phyloP scores from a whole-genome alignment of 2,329 filamentous ascomycete species.

The Sclerotinia trifoliorum region DNA sequence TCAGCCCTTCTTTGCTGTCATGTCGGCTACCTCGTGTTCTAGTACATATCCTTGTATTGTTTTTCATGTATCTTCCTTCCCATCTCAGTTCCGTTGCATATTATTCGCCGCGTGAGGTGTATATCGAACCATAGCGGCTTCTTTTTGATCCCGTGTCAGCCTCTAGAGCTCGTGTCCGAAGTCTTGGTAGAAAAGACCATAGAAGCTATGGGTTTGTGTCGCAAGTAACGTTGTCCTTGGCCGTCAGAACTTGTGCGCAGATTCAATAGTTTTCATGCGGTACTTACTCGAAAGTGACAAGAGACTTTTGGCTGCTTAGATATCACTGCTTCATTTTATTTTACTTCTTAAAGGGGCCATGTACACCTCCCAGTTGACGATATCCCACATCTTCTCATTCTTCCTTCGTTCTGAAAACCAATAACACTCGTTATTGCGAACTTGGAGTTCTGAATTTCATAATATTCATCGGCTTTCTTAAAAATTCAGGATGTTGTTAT shows the following conservation, averaged over 20 bases:
- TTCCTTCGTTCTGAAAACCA: neutral
- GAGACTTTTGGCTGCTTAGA: neutral
- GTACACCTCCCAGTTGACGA: neutral
- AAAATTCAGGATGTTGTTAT: constrained; percentile 8
- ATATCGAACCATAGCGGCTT: neutral
- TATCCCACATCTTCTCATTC: neutral
- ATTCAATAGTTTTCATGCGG: constrained; percentile 17
- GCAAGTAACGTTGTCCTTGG: constrained; percentile 21
- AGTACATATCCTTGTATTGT: neutral
- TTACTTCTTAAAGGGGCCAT: constrained; percentile 14
- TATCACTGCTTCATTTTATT: constrained; percentile 7
- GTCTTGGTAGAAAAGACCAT: neutral
- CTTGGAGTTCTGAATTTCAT: neutral
- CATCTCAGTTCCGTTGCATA: constrained; percentile 14
- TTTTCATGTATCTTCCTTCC: constrained; percentile 13
- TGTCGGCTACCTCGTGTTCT: constrained; percentile 10
- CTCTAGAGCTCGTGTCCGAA: neutral
- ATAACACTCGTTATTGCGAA: constrained; percentile 11
- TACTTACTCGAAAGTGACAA: neutral
- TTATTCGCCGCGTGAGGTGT: neutral
- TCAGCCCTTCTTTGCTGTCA: neutral
- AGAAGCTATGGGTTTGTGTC: constrained; percentile 1
- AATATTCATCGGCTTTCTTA: neutral
- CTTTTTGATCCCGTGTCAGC: constrained; percentile 3
- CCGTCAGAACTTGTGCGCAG: neutral